Percentiles rank a stretch among this genome's conserved stretches.
Conservation (phyloP, 2,329 filamentous ascomycete species). For the Lachnellula subtilissima region DNA sequence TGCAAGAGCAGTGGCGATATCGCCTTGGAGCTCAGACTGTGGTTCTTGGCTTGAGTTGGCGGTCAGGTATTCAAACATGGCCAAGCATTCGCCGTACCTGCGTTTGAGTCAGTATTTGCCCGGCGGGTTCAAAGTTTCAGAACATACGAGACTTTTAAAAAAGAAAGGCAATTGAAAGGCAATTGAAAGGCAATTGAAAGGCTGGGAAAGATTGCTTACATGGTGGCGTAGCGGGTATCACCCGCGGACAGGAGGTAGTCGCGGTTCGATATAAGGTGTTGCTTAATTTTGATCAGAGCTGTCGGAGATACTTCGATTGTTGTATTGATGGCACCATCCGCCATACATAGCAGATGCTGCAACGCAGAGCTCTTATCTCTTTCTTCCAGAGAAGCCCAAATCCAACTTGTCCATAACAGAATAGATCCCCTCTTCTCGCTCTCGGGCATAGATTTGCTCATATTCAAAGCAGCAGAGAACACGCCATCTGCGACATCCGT, state of each 20-base stretch:
- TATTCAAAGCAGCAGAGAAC: conserved; percentile 61
- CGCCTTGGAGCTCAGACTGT: conserved; percentile 45
- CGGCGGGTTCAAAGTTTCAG: too few relatives aligned
- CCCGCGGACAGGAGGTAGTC: conserved; percentile 52
- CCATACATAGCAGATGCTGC: conserved; percentile 37
- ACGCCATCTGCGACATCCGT: conserved; percentile 56
- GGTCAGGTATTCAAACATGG: conserved; percentile 62
- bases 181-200: too few relatives aligned
- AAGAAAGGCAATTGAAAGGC: too few relatives aligned
- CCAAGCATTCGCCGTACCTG: conserved; percentile 52
- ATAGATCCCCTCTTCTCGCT: conserved; percentile 30
- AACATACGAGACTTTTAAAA: too few relatives aligned
- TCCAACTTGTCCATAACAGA: conserved; percentile 28
- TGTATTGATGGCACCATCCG: conserved; percentile 31
- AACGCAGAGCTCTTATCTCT: conserved; percentile 30
- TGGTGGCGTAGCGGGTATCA: conserved; percentile 43
- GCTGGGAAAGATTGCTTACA: conserved; percentile 27
- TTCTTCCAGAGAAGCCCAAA: conserved; percentile 26
- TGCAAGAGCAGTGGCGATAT: conserved; percentile 47
- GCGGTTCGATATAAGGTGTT: conserved; percentile 48
- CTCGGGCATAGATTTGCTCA: conserved; percentile 41
- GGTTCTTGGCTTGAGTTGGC: conserved; percentile 36
- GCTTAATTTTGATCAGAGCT: conserved; percentile 46
- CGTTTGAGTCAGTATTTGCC: too few relatives aligned
- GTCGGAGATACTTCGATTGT: conserved; percentile 20